Percentiles rank a stretch among this genome's conserved stretches.
These are phyloP conservation scores for Ormosia semicastrata DNA, from an alignment of 306 rosid species.

Conservation along the genomic window DNA sequence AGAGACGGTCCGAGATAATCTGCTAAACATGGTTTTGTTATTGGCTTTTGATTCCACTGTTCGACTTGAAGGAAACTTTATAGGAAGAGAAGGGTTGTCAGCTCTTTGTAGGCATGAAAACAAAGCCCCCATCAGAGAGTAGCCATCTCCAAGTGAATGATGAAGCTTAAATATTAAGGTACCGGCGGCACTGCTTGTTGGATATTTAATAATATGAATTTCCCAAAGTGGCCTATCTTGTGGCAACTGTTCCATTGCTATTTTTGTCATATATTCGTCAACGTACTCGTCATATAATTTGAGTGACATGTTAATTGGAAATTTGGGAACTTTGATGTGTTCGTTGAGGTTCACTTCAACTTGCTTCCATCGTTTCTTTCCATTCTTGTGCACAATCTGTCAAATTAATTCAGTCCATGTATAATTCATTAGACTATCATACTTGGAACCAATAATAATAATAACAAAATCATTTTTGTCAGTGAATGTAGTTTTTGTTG, in stretches of 20 bases:
- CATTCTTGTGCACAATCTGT: slow-evolving; percentile 24
- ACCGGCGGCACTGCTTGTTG: slow-evolving; percentile 38
- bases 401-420: not conserved
- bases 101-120: slow-evolving; percentile 35
- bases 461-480: no score
- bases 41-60: not conserved
- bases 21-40: not conserved
- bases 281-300: slow-evolving; percentile 20
- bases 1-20: not conserved
- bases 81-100: slow-evolving; percentile 40
- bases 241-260: not conserved
- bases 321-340: slow-evolving; percentile 31
- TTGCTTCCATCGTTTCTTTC: slow-evolving; percentile 35
- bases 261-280: slow-evolving; percentile 32
- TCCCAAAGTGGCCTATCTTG: slow-evolving; percentile 45
- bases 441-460: no score
- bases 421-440: not conserved
- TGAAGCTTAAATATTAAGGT: slow-evolving; percentile 36
- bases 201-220: slow-evolving; percentile 41
- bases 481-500: not conserved
- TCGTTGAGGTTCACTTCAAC: slow-evolving; percentile 34
- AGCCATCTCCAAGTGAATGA: slow-evolving; percentile 59
- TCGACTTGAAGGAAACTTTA: slow-evolving; percentile 40
- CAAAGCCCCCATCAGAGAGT: slow-evolving; percentile 43
- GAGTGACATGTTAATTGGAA: not conserved